Conservation (phyloP, 1,139 yeast genomes). For the Kodamaea plutei region DNA sequence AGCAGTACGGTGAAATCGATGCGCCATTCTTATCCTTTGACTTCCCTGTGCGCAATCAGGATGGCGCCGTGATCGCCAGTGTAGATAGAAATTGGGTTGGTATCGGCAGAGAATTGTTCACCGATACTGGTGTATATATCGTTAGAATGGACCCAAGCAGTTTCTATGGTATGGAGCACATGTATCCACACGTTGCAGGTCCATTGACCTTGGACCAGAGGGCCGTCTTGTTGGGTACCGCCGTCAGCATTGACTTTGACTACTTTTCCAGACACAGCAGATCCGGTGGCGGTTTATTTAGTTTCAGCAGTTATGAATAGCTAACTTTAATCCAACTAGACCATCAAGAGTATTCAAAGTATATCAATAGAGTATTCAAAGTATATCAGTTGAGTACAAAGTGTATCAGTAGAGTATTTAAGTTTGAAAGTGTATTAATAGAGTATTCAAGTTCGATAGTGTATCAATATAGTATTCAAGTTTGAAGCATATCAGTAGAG, state of each 20-base stretch:
- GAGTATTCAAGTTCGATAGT: too few relatives aligned
- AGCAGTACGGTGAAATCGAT: conserved; percentile 81
- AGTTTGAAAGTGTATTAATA: too few relatives aligned
- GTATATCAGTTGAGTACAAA: too few relatives aligned
- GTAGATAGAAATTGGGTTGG: conserved; percentile 97
- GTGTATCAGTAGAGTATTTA: too few relatives aligned
- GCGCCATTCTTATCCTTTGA: conserved; percentile 84
- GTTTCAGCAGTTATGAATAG: conserved; percentile 24
- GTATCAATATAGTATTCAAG: too few relatives aligned
- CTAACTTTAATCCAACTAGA: too few relatives aligned
- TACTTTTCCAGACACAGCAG: conserved; percentile 87
- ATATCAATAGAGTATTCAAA: too few relatives aligned
- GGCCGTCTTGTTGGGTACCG: conserved; percentile 80
- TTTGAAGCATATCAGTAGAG: too few relatives aligned
- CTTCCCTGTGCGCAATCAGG: conserved; percentile 66
- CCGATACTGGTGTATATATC: conserved; percentile 91
- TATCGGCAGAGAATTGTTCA: conserved; percentile 82
- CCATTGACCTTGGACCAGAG: conserved; percentile 72
- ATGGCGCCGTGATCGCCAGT: conserved; percentile 60
- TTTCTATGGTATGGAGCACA: conserved; percentile 45
- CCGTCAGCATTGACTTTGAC: conserved; percentile 90
- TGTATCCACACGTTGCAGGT: conserved; percentile 39
- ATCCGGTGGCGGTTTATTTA: conserved; percentile 40
- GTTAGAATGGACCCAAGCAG: conserved; percentile 75
- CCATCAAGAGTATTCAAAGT: too few relatives aligned